A percentile compares a stretch with the other conserved stretches of the same genome.
phyloP scores from a whole-genome alignment of 1,284 basidiomycete species.

The Ceratobasidium sp. region DNA sequence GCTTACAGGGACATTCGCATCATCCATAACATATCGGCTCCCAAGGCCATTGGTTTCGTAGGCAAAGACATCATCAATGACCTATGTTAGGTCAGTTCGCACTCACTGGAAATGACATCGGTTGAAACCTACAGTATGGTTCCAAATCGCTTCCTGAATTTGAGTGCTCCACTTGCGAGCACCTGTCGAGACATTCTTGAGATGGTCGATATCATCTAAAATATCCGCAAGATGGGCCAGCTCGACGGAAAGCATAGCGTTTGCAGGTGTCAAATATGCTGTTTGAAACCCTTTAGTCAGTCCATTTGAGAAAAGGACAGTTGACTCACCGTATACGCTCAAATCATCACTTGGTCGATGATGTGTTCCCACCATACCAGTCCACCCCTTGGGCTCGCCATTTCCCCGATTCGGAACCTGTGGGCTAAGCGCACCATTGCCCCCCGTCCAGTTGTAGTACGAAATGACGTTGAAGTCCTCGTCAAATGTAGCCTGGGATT shows the following conservation, averaged over 20 bases:
- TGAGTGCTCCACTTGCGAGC: constrained; percentile 72
- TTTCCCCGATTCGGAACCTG: constrained; percentile 75
- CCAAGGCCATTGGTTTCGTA: constrained; percentile 84
- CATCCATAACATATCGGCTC: constrained; percentile 81
- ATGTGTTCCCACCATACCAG: constrained; percentile 73
- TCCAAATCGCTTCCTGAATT: constrained; percentile 74
- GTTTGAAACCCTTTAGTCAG: not conserved
- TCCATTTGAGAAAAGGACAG: not conserved
- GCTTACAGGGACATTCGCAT: constrained; percentile 82
- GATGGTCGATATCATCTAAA: constrained; percentile 66
- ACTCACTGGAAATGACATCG: not conserved
- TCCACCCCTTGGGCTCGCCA: constrained; percentile 66
- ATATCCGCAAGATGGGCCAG: constrained; percentile 71
- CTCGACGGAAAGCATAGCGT: constrained; percentile 84
- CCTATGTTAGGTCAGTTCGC: constrained; percentile 56
- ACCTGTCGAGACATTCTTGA: constrained; percentile 65
- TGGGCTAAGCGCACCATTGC: constrained; percentile 71
- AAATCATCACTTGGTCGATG: constrained; percentile 83
- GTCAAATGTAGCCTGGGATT: constrained; percentile 79
- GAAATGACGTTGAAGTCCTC: constrained; percentile 77
- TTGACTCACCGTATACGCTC: constrained; percentile 69
- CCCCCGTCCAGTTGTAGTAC: constrained; percentile 84
- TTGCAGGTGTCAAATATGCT: constrained; percentile 82
- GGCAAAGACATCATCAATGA: constrained; percentile 75
- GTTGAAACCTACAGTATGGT: constrained; percentile 65